Percentiles rank a stretch among this genome's conserved stretches.
Evolutionary conservation across 768 basidiomycete genomes (phyloP).

Genomic region (Tephrocybe rancida): DNA sequence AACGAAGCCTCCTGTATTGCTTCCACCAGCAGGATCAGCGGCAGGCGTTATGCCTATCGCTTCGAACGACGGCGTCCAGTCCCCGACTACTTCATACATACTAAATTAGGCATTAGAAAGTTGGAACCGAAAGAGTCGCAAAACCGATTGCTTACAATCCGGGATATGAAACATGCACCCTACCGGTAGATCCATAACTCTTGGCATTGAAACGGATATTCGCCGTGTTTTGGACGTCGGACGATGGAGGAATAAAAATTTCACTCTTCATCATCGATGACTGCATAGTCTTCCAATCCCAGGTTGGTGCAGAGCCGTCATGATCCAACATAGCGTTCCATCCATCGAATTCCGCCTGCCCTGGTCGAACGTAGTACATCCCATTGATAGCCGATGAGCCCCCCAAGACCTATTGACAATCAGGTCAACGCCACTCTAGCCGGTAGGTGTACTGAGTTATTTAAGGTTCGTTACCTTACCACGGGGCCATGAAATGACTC

Average conservation of each 20-base stretch:
- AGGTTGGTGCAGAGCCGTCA: conserved; percentile 30
- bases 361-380: conserved; percentile 63
- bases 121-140: conserved; percentile 36
- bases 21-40: conserved; percentile 47
- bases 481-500: conserved; percentile 55
- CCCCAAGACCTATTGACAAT: conserved; percentile 53
- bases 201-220: conserved; percentile 42
- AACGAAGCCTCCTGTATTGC: conserved; percentile 53
- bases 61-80: conserved; percentile 58
- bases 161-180: conserved; percentile 29
- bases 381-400: conserved; percentile 74
- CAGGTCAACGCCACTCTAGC: no score
- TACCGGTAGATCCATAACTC: conserved; percentile 51
- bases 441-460: no score
- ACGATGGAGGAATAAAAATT: conserved; percentile 49
- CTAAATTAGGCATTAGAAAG: conserved; percentile 27
- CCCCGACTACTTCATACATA: conserved; percentile 49
- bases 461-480: conserved; percentile 64
- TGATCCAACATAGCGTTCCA: conserved; percentile 40
- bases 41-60: conserved; percentile 42
- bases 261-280: conserved; percentile 50
- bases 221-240: conserved; percentile 34
- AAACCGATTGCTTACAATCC: conserved; percentile 16
- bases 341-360: conserved; percentile 45
- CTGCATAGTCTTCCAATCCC: conserved; percentile 46